These are phyloP conservation scores for Nematodospora anomalae DNA, from an alignment of 1,139 yeast genomes.

Conservation along the genomic window DNA sequence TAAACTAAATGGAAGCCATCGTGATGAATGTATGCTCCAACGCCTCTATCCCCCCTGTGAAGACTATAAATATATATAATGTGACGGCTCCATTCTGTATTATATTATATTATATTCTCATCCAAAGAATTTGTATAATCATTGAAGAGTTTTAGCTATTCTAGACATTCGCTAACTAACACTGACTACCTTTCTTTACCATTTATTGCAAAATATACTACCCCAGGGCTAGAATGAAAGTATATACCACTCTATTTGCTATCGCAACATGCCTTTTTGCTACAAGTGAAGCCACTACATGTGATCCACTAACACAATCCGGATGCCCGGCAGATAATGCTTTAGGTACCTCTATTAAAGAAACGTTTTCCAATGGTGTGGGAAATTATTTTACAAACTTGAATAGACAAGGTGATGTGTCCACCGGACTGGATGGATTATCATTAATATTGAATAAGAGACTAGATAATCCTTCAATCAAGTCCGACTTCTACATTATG, in stretches of 20 bases:
- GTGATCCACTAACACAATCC: conserved; percentile 34
- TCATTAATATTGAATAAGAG: conserved; percentile 56
- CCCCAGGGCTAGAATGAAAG: background rate
- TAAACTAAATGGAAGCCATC: background rate
- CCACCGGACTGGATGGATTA: conserved; percentile 47
- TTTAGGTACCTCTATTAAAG: conserved; percentile 52
- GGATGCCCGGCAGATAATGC: conserved; percentile 51
- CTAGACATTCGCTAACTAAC: no score
- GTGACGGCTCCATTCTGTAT: no score
- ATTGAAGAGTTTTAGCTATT: no score
- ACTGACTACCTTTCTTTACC: no score
- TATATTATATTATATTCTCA: no score
- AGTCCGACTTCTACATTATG: conserved; percentile 79
- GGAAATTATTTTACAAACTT: conserved; percentile 40
- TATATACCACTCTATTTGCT: conserved; percentile 7
- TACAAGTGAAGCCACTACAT: conserved; percentile 14
- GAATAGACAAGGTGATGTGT: conserved; percentile 23
- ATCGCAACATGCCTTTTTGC: conserved; percentile 9
- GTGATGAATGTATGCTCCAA: background rate
- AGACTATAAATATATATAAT: background rate
- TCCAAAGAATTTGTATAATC: no score
- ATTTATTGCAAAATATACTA: no score
- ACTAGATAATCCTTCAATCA: conserved; percentile 73
- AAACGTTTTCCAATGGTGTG: conserved; percentile 41
- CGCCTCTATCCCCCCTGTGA: background rate